Evolutionary conservation across 371 early-diverging fungal genomes (phyloP), one percentile per base, ranked within the genome.

Genomic region (Massospora cicadina): DNA sequence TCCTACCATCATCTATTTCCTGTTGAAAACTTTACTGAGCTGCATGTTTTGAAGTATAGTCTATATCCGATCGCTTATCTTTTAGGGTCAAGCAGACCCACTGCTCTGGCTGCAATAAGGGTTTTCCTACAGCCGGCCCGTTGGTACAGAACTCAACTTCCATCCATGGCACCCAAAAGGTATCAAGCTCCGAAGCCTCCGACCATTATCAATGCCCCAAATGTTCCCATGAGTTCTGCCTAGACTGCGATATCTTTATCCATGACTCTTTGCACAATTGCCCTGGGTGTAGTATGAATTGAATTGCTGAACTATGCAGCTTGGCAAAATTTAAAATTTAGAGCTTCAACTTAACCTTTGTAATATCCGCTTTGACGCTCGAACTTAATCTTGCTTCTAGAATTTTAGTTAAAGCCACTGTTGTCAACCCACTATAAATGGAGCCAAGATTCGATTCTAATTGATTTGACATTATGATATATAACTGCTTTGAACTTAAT

Each of bases 1-100:
- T 91, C 92, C n/a, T 95, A 94, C 70, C 95, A 93, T 67, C 95
- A 95, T 65, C 76, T 97, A 61, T 95, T 95, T 70, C 96, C 98
- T 2, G 84, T 89, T 13, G 81, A 82, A 66, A 84, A 83, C 63
- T 83, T 80, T 73, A 71, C 79, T 53, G 83, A 83, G 67, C 71
- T 81, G 31, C 71, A 33, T 24, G 25, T 1, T 1, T 70, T 67
- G 43, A 72, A 71, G 76, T 76, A 71, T 58, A 54, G n/a, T 13
- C 17, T 1, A 23, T 54, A 55, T 2, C 10, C 30, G 10, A 57
- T 21, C 23, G 28, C 10, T 10, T 57, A 25, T 21, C 26, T 57
- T n/a, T 57, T 57, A 57, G 23, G 23, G 21, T 57, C 23, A 27
- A 27, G 57, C 25, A 25, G 57, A 57, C 3, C 10, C 7, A 3